Evolutionary conservation across 2,329 filamentous ascomycete genomes (phyloP), one percentile per base, ranked within the genome.

Genomic region (Botrytis squamosa): DNA sequence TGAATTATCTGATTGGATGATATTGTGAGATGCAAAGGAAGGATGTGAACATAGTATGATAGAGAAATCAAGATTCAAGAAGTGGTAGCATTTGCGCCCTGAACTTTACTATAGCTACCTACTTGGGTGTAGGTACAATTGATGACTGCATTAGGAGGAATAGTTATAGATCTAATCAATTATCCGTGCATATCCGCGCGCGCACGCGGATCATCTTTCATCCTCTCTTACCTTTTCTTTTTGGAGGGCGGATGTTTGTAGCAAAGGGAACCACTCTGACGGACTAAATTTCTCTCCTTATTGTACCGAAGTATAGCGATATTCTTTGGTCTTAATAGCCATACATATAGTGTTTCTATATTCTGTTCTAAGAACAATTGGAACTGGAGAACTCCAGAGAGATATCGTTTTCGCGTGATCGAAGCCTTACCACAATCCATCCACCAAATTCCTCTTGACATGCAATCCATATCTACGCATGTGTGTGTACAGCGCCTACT

Each of bases 121-220:
- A 42, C 40, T 40, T 14, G 36, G 22, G 22, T 38, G 22, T 40
- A 42, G 12, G 36, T 40, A 16, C 25, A 63, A 40, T 63, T 12
- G 52, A 38, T 63, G 2, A 18, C 52, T 29, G 52, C n/a, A n/a
- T 63, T 38, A 25, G 14, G 36, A 14, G 14, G 12, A 60, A 40
- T 36, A n/a, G 16, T 16, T 36, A n/a, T 42, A 40, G n/a, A 29
- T 29, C 52, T 57, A 9, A 57, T 57, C 52, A 57, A 57, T 29
- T n/a, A 57, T 57, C 52, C 25, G 52, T 46, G 44, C 44, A 46
- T 46, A 46, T 46, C 52, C 52, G n/a, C 29, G 36, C 7, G 29
- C 64, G 44, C 22, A 3, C 44, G 44, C 64, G 44, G 64, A 67
- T 67, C 12, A 49, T 66, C 64, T 66, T 66, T 66, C 42, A 29